Evolutionary conservation across 257 asterid genomes (phyloP), one percentile per base, ranked within the genome.

Genomic region (Galeopsis tetrahit): DNA sequence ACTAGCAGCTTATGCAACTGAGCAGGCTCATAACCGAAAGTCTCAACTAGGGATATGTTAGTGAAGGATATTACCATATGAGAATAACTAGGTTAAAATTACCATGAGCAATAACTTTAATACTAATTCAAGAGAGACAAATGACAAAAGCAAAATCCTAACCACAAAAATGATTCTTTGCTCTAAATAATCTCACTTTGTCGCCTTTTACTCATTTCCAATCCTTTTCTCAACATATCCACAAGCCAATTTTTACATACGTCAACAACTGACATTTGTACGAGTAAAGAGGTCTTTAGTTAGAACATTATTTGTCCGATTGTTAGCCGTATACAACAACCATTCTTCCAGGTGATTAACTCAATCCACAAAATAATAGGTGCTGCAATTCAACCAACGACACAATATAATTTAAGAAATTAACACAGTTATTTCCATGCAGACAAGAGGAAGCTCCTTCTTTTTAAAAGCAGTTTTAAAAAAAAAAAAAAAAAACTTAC

Each of bases 401-500:
- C 44, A 72, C 51, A 10, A 75, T 48, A 65, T 6, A 42, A 9
- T 56, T 65, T 35, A 56, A 8, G 38, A 44, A 73, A 49, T 69
- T 60, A 67, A n/a, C 49, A 21, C n/a, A 59, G 11, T 10, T 52
- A 35, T 63, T 57, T 61, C 13, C 69, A 68, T 5, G 51, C 21
- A 44, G 34, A 66, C 21, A 65, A 58, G 42, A 44, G 51, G 46
- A 67, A 28, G 38, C 68, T 35, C 31, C 31, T 55, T 32, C 62
- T 69, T 57, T 68, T 1, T 49, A 49, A 77, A 69, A 59, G 66
- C 62, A 78, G 59, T 59, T 5, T 21, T n/a, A n/a, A n/a, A n/a
- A n/a, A n/a, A n/a, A 69, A 71, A 60, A 60, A 36, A 42, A 61
- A 32, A 46, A 44, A 39, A 13, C 14, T 69, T 61, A 91, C 98